Conservation (phyloP, 495 filamentous ascomycete species). For the Penicillium maclennaniae region DNA sequence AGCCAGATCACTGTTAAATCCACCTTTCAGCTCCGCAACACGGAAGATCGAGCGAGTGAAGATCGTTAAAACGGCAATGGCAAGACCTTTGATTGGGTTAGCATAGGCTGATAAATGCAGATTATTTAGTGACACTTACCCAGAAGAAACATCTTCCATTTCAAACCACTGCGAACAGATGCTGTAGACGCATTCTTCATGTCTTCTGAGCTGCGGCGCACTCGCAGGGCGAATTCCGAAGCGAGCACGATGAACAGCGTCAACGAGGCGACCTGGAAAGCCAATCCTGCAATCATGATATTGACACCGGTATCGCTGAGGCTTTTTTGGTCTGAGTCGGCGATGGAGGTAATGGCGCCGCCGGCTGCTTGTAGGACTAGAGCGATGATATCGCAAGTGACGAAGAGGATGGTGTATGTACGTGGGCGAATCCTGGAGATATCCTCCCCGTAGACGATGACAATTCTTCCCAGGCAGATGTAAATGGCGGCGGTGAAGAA, state of each 20-base stretch:
- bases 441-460: conserved; percentile 43
- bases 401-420: conserved; percentile 51
- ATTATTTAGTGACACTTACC: too few species aligned
- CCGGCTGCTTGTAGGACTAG: conserved; percentile 54
- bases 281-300: conserved; percentile 54
- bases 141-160: too few species aligned
- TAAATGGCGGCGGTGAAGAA: conserved; percentile 56
- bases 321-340: conserved; percentile 23
- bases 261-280: conserved; percentile 53
- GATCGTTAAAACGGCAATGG: conserved; percentile 53
- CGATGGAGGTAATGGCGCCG: conserved; percentile 48
- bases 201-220: conserved; percentile 19
- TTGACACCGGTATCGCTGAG: conserved; percentile 37
- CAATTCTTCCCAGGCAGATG: conserved; percentile 51
- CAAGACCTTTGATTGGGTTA: conserved; percentile 30
- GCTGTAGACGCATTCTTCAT: conserved; percentile 8
- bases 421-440: conserved; percentile 48
- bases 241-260: conserved; percentile 49
- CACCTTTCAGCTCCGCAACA: conserved; percentile 60
- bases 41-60: conserved; percentile 61
- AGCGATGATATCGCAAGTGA: conserved; percentile 49
- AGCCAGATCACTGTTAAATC: conserved; percentile 56
- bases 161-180: background rate
- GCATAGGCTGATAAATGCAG: background rate
- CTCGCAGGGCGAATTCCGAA: conserved; percentile 45